phyloP scores from a whole-genome alignment of 306 rosid genomes.

The Medicago ruthenica region DNA sequence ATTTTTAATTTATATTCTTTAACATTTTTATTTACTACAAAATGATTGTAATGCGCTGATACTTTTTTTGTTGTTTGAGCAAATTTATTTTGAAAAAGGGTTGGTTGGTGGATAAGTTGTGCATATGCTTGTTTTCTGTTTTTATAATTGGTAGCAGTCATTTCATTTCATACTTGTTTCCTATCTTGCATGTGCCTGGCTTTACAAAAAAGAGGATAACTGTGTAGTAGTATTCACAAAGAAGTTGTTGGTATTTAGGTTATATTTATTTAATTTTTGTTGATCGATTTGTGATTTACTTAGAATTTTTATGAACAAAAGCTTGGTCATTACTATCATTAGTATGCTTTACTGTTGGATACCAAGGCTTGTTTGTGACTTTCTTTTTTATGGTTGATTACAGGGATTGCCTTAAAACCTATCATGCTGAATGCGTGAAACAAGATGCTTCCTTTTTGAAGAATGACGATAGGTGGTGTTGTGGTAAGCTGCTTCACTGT shows the following conservation, averaged over 20 bases:
- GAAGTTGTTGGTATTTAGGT: not conserved
- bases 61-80: too few species aligned
- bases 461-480: conserved; percentile 47
- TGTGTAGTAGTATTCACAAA: too few species aligned
- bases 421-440: conserved; percentile 63
- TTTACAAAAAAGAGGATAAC: too few species aligned
- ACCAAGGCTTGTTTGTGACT: conserved; percentile 21
- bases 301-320: not conserved
- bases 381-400: conserved; percentile 27
- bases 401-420: conserved; percentile 80
- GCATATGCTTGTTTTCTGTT: too few species aligned
- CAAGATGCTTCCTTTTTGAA: conserved; percentile 55
- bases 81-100: too few species aligned
- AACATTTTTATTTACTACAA: too few species aligned
- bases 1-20: too few species aligned
- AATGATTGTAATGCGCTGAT: too few species aligned
- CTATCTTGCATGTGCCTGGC: too few species aligned
- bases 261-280: not conserved
- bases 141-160: too few species aligned
- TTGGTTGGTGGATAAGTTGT: too few species aligned
- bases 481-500: conserved; percentile 64
- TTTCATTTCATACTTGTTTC: too few species aligned
- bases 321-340: not conserved
- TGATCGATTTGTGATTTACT: not conserved
- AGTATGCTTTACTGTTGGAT: conserved; percentile 27